Conservation (phyloP, 257 asterid genomes). For the Anisodus acutangulus region DNA sequence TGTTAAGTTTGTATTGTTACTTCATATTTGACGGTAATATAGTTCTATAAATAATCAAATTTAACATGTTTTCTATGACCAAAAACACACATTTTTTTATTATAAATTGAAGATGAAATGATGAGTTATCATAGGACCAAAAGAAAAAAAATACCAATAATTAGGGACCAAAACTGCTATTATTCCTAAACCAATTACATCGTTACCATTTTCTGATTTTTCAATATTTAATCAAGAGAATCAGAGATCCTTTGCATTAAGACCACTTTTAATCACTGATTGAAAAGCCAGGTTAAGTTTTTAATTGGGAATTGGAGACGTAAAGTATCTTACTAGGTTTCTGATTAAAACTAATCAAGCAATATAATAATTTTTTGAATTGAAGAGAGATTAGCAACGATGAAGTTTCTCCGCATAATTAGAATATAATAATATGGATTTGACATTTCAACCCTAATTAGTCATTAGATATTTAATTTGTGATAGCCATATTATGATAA, state of each 20-base stretch:
- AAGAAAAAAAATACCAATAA: not conserved
- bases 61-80: not conserved
- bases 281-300: not conserved
- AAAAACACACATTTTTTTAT: not conserved
- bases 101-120: too few species aligned
- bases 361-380: not conserved
- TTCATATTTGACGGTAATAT: not conserved
- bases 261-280: not conserved
- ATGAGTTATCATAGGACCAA: not conserved
- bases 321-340: not conserved
- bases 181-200: not conserved
- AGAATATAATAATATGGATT: not conserved
- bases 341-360: not conserved
- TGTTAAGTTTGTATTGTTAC: not conserved
- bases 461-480: not conserved
- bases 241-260: not conserved
- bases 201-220: not conserved
- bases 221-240: not conserved
- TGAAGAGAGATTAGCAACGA: slow-evolving; percentile 1
- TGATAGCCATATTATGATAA: not conserved
- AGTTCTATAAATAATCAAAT: not conserved
- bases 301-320: not conserved
- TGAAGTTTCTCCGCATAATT: slow-evolving; percentile 7
- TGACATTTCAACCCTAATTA: not conserved
- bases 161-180: not conserved